Base-by-base conservation (phyloP, 192 early-diverging fungal species). In the Obelidium mucronatum region DNA sequence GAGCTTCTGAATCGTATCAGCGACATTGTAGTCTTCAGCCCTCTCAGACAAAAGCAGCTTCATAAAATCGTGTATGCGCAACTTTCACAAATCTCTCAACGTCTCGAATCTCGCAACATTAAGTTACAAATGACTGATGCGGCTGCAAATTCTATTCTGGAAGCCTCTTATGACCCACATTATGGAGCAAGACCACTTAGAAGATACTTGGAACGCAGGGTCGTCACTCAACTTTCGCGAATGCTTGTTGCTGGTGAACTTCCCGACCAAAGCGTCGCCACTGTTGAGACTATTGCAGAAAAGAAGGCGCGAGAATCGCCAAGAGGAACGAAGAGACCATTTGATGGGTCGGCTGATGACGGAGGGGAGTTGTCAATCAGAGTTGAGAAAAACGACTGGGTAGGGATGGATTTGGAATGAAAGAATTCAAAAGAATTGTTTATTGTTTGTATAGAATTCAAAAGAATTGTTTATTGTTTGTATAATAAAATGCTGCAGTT, bases 1-100 rank as follows among this genome's bases (percentile, higher is more conserved):
- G 98, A 99, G 84, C 92, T 99, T 80, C 82, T 99, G 51, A 99
- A 99, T 85, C 92, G 98, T 34, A 91, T 99, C 44, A 96, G 96
- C 56, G 97, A 98, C 60, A 93, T 96, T 77, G 91, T 98, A 62
- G 76, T 95, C 31, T 97, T 97, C 86, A 81, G 90, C 31, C 91
- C 94, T 28, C 87, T 76, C 79, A 84, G 65, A 26, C 67, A 42
- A 37, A 53, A 39, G 40, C n/a, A 92, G 39, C 87, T 96, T 24
- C 80, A 80, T 48, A 83, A 88, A 66, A 94, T 96, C 44, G 92
- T 94, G 40, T 78, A 80, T 6, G 86, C 93, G 78, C 93, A 94
- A 82, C 81, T 96, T 6, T 66, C 75, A 3, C 78, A 87, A 40
- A 89, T 94, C 67, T 76, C 61, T 33, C 82, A 78, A 80, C 89